Evolutionary conservation across 768 basidiomycete species (phyloP), one percentile per base, ranked within the genome.

Genomic region (Tylopilus rubrobrunneus): DNA sequence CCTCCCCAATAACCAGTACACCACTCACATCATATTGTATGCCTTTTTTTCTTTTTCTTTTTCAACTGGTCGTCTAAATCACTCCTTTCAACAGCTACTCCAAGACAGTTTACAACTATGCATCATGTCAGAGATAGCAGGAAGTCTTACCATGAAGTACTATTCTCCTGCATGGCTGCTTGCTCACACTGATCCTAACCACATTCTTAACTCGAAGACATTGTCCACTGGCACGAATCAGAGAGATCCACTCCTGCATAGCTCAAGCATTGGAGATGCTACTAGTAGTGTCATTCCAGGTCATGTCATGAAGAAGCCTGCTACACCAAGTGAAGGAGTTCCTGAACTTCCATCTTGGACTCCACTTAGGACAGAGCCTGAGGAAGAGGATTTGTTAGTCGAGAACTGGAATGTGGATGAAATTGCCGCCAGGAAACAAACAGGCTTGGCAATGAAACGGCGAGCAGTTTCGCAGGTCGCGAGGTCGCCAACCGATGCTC

Each of bases 261-360:
- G 29, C n/a, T 33, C 64, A 23, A 27, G 44, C n/a, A n/a, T 15
- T 27, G 52, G 23, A 21, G 37, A 63, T 5, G 31, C 31, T 11
- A 31, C 31, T 45, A 15, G 21, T 11, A 23, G 40, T 23, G 28
- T 21, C 19, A 47, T 4, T 29, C 45, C 19, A 47, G 19, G 44
- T 23, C 31, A 31, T 28, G 36, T 39, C 34, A 23, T 31, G 23
- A 31, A 41, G 29, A 37, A 37, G 6, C 15, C 29, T 45, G 7
- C 23, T 42, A 12, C 45, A 33, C 23, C 52, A 19, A 54, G 33
- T 44, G 54, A 25, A 12, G n/a, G 3, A 28, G 11, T 8, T 42
- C 10, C 17, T 57, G 66, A 67, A 37, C 56, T 65, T 44, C 66
- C 65, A 36, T 51, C 66, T 5, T 66, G 64, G 64, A 66, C 64